phyloP scores from a whole-genome alignment of 2,329 filamentous ascomycete genomes.

The Erysiphe neolycopersici region DNA sequence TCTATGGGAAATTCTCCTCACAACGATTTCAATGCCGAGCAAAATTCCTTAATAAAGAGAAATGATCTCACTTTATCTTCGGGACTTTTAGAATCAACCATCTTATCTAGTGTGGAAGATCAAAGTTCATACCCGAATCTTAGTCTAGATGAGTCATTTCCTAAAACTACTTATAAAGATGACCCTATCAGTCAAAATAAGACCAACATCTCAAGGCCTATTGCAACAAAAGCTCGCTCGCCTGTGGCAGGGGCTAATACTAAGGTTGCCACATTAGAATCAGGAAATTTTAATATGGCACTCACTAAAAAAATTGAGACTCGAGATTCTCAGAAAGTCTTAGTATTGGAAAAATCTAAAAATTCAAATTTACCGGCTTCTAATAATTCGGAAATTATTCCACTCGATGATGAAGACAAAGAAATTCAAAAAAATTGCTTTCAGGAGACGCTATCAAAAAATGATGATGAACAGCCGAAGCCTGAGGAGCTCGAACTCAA shows the following conservation, averaged over 20 bases:
- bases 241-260: slow-evolving; percentile 1
- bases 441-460: too few species aligned
- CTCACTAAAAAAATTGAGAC: too few species aligned
- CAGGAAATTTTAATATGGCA: too few species aligned
- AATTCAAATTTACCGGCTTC: too few species aligned
- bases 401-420: too few species aligned
- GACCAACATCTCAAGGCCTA: neutral
- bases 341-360: too few species aligned
- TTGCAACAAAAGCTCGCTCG: neutral
- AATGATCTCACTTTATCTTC: neutral
- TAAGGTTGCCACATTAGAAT: neutral
- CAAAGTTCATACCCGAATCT: neutral
- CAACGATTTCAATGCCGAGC: neutral
- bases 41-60: neutral
- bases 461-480: too few species aligned
- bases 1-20: neutral
- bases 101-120: neutral
- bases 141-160: neutral
- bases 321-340: too few species aligned
- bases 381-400: too few species aligned
- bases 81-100: neutral
- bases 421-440: too few species aligned
- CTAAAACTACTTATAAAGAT: neutral
- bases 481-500: too few species aligned
- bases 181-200: neutral